Conservation (phyloP, 1,284 basidiomycete genomes). For the Fistulinella cinereoalba region DNA sequence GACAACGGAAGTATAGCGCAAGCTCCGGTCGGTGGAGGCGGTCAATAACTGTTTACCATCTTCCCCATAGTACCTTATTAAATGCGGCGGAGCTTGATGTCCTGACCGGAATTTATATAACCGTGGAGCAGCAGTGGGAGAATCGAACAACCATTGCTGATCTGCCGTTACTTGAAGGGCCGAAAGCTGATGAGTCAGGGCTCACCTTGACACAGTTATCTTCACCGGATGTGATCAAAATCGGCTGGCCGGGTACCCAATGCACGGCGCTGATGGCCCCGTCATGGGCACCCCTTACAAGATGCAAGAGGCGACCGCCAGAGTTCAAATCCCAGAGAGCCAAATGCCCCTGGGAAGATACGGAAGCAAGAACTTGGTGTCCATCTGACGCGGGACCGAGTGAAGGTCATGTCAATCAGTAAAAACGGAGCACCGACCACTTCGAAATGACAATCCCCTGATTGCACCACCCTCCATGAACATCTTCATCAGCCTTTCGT, state of each 20-base stretch:
- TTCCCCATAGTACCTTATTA: conserved; percentile 93
- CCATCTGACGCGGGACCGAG: conserved; percentile 54
- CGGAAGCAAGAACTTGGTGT: conserved; percentile 82
- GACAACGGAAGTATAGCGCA: conserved; percentile 90
- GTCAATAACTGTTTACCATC: conserved; percentile 95
- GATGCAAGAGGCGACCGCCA: conserved; percentile 77
- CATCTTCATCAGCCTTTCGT: conserved; percentile 86
- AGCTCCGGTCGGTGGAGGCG: conserved; percentile 81
- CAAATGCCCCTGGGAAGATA: conserved; percentile 83
- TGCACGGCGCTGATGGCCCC: conserved; percentile 76
- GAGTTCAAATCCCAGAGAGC: conserved; percentile 89
- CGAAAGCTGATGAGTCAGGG: neutral
- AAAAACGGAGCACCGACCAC: conserved; percentile 51
- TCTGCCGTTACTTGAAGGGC: conserved; percentile 10
- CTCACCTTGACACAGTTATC: conserved; percentile 91
- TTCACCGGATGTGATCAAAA: conserved; percentile 83
- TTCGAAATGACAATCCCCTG: conserved; percentile 80
- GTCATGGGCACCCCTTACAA: conserved; percentile 85
- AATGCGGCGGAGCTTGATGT: conserved; percentile 87
- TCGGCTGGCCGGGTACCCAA: conserved; percentile 89
- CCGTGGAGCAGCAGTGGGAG: conserved; percentile 80
- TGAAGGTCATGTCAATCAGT: conserved; percentile 1
- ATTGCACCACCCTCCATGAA: conserved; percentile 84
- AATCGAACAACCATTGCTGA: conserved; percentile 98
- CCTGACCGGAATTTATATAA: conserved; percentile 91